Evolutionary conservation across 139 green algal species (phyloP), one percentile per base, ranked within the genome.

Genomic region (Coccomyxa sp.): DNA sequence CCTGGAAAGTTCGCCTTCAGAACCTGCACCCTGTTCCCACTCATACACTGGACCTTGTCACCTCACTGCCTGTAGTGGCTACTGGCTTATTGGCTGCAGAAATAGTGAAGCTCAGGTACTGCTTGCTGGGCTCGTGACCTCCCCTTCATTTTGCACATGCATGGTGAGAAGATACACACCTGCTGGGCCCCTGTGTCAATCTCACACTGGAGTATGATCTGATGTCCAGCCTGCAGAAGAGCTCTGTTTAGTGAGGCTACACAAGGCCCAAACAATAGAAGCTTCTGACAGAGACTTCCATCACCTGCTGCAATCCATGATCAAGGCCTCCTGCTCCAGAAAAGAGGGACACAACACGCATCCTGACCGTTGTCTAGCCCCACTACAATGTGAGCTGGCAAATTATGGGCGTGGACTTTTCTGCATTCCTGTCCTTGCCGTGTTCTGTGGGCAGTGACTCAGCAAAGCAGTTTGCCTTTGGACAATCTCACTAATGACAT

Each of bases 151-250:
- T 22, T 31, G 27, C 4, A 22, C 22, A 64, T 10, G 50, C 50
- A 64, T 6, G 18, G 2, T 64, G 50, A 31, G 18, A 64, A 64
- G 5, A 5, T 18, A 64, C 50, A 64, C n/a, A 90, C 91, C 90
- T 96, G 92, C 33, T 93, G 89, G 0, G 90, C 90, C 29, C 92
- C 91, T n/a, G 88, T 87, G 78, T 96, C 93, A 27, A 54, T 85
- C 54, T 96, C 93, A 78, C 93, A 96, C 55, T 95, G 86, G 54
- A 97, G 39, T 9, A 97, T 90, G n/a, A 97, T 86, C 78, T 95
- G 85, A 69, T 97, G 93, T 0, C 93, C 93, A 29, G 92, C 91
- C 90, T 95, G 82, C 50, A 64, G 50, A 18, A 64, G 50, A 18
- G 3, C 22, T 64, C 50, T 64, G 18, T 3, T 14, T 31, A 64